These are phyloP conservation scores for Epichloe sylvatica DNA, from an alignment of 2,329 filamentous ascomycete species.

Conservation along the genomic window DNA sequence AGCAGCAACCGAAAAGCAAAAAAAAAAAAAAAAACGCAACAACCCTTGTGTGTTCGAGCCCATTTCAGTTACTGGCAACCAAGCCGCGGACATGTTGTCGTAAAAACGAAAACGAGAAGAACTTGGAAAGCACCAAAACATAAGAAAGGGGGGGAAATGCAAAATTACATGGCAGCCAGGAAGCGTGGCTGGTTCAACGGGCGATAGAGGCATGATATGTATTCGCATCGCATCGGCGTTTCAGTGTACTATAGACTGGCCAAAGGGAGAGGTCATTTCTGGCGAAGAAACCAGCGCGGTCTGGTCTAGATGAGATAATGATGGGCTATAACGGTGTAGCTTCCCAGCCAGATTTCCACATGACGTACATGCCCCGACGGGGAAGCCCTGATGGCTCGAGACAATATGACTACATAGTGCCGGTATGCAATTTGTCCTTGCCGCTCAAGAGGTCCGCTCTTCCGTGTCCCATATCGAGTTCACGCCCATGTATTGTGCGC, in stretches of 20 bases:
- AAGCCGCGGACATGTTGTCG: background rate
- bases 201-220: constrained; percentile 6
- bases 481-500: too few relatives aligned
- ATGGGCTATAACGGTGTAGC: background rate
- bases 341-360: background rate
- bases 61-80: background rate
- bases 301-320: background rate
- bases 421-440: too few relatives aligned
- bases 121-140: background rate
- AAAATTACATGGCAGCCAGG: background rate
- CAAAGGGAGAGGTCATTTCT: constrained; percentile 4
- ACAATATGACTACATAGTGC: background rate
- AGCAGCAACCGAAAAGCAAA: background rate
- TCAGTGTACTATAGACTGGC: constrained; percentile 18
- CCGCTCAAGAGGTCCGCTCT: too few relatives aligned
- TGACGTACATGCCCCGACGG: background rate
- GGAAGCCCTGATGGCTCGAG: background rate
- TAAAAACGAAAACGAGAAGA: background rate
- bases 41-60: background rate
- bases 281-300: constrained; percentile 3
- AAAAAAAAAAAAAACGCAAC: background rate
- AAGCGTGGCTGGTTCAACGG: constrained; percentile 4
- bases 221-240: constrained; percentile 19
- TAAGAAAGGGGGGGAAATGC: background rate
- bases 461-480: too few relatives aligned